A percentile compares a stretch with the other conserved stretches of the same genome.
Conservation (phyloP, 2,329 filamentous ascomycete species). For the Biscogniauxia sp. region DNA sequence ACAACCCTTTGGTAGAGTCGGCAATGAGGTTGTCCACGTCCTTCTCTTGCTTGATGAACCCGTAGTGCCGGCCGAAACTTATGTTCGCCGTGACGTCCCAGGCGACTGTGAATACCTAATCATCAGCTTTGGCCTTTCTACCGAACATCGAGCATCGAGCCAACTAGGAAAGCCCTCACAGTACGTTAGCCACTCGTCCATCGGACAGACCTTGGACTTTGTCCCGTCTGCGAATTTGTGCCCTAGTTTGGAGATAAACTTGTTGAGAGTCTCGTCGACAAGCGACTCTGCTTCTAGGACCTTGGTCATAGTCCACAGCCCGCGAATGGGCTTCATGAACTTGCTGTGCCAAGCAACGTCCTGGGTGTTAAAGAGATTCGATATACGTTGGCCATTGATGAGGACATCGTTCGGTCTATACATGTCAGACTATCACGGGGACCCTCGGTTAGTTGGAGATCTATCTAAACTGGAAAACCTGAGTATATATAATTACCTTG, state of each 20-base stretch:
- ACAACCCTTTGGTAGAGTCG: neutral
- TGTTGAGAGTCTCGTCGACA: neutral
- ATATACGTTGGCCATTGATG: neutral
- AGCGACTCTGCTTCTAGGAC: neutral
- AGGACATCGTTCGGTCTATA: neutral
- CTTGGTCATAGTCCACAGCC: neutral
- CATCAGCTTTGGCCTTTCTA: neutral
- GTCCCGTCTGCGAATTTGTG: neutral
- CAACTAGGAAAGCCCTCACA: neutral
- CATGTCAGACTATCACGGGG: neutral
- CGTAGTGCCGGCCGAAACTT: neutral
- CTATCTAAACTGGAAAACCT: neutral
- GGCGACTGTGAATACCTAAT: neutral
- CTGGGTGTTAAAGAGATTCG: neutral
- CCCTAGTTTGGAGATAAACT: neutral
- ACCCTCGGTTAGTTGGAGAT: too few relatives aligned
- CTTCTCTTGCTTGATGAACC: neutral
- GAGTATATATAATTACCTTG: neutral
- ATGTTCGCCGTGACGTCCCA: neutral
- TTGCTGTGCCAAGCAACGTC: neutral
- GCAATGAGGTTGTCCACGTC: neutral
- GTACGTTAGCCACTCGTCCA: neutral
- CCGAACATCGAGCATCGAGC: neutral
- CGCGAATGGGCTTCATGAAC: neutral
- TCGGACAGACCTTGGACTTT: neutral